These are phyloP conservation scores for Psilocybe cyanescens DNA, from an alignment of 768 basidiomycete species.

Conservation along the genomic window DNA sequence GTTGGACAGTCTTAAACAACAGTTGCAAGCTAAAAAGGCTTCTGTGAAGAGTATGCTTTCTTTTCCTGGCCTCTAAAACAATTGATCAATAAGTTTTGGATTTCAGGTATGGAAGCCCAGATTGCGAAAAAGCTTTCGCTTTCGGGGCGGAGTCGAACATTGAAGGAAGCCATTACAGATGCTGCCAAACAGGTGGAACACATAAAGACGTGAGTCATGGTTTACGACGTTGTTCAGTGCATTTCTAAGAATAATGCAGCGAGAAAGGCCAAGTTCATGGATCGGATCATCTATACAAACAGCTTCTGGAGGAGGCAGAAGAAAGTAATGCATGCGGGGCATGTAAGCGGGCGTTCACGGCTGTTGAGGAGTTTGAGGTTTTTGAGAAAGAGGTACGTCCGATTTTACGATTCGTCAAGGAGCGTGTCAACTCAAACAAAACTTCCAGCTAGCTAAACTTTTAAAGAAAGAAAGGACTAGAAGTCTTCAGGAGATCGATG, in stretches of 20 bases:
- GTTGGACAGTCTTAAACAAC: conserved; percentile 59
- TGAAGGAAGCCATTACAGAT: conserved; percentile 49
- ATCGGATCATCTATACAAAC: not conserved
- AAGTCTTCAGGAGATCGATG: conserved; percentile 42
- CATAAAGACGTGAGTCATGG: not conserved
- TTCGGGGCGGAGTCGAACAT: conserved; percentile 29
- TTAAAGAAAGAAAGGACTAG: conserved; percentile 58
- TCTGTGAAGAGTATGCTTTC: conserved; percentile 61
- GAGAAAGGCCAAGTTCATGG: not conserved
- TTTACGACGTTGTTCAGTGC: not conserved
- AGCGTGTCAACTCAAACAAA: not conserved
- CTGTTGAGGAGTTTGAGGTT: not conserved
- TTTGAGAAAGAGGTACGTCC: conserved; percentile 43
- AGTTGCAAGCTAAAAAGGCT: conserved; percentile 62
- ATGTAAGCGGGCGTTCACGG: not conserved
- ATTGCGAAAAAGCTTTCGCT: conserved; percentile 25
- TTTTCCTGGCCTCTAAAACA: not conserved
- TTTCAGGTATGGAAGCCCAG: conserved; percentile 41
- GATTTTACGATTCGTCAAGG: not conserved
- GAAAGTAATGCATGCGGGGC: not conserved
- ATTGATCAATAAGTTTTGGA: conserved; percentile 39
- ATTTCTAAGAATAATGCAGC: not conserved
- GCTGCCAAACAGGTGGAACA: conserved; percentile 44
- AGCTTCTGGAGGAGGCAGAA: not conserved
- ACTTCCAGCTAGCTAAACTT: conserved; percentile 24